Base-by-base conservation (phyloP, 1,284 basidiomycete species). In the Apiotrichum sp. region DNA sequence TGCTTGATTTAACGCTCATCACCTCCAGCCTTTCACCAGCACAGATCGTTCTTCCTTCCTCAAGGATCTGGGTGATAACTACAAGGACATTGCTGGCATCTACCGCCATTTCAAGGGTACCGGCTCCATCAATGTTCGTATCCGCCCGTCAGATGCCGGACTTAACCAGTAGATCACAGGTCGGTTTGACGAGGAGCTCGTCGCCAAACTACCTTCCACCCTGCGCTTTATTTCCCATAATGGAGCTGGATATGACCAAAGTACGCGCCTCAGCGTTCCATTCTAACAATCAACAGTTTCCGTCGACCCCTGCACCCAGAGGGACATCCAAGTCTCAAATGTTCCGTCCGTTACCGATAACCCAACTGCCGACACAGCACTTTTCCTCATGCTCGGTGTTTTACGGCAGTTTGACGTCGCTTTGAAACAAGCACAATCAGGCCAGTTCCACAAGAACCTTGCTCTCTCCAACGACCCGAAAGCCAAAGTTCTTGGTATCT, bases 331-430 rank as follows among this genome's bases (percentile, higher is more conserved):
- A 50, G 82, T 92, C 10, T 89, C 88, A 10, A 90, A 93, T 66
- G 91, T 90, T 87, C 62, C 89, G 1, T 84, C 84, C 2, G 88
- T 88, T 1, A 89, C 92, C 49, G 86, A 93, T 74, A 88, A 90
- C 61, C 88, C 86, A 3, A 91, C 90, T 0, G 90, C 90, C 1
- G 90, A 88, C 3, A 90, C 89, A 0, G 89, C 86, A 0, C 76
- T 92, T 31, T 93, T 88, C 72, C 83, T 93, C 45, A 74, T 92
- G 57, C 81, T 93, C 59, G 87, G 88, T 14, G 80, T 85, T 14
- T 72, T 90, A 43, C 85, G 89, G 38, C 83, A 87, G 61, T 92
- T 83, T 70, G 80, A 85, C 3, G 70, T 80, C 46, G 82, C 82
- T 4, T 86, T 93, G 70, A 81, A 82, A 39, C 81, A 81, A 52